A percentile compares a stretch with the other conserved stretches of the same genome.
phyloP scores from a whole-genome alignment of 2,329 filamentous ascomycete genomes.

The Sporothrix humicola region DNA sequence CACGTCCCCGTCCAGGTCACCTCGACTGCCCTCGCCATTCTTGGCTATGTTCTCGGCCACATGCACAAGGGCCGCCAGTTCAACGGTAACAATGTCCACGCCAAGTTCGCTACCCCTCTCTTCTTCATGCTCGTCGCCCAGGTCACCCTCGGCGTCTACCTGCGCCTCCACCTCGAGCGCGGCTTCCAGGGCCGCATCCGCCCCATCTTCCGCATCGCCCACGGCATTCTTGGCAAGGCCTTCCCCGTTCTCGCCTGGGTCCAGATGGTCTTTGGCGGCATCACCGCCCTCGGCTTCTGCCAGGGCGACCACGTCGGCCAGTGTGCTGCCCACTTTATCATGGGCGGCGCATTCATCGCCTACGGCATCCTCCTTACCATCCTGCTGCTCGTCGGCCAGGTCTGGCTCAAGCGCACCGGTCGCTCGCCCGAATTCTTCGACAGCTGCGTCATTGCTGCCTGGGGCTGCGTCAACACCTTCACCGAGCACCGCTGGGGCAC shows the following conservation, averaged over 20 bases:
- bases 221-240: conserved; percentile 82
- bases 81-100: conserved; percentile 74
- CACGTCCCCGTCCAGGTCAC: conserved; percentile 87
- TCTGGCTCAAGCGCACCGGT: conserved; percentile 80
- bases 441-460: conserved; percentile 84
- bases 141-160: conserved; percentile 79
- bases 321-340: conserved; percentile 96
- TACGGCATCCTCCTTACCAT: conserved; percentile 90
- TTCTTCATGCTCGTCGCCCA: conserved; percentile 80
- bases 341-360: conserved; percentile 94
- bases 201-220: conserved; percentile 70
- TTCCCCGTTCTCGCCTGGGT: conserved; percentile 88
- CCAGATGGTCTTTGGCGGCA: conserved; percentile 95
- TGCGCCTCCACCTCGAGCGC: conserved; percentile 86
- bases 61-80: conserved; percentile 89
- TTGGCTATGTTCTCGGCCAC: conserved; percentile 92
- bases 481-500: conserved; percentile 95
- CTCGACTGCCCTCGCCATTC: conserved; percentile 74
- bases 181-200: conserved; percentile 78
- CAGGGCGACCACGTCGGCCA: conserved; percentile 89
- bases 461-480: conserved; percentile 98
- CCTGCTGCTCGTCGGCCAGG: conserved; percentile 83
- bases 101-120: conserved; percentile 76
- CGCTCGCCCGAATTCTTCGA: conserved; percentile 98
- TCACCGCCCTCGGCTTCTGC: conserved; percentile 90